phyloP scores from a whole-genome alignment of 2,329 filamentous ascomycete genomes.

The Neofusicoccum ribis region DNA sequence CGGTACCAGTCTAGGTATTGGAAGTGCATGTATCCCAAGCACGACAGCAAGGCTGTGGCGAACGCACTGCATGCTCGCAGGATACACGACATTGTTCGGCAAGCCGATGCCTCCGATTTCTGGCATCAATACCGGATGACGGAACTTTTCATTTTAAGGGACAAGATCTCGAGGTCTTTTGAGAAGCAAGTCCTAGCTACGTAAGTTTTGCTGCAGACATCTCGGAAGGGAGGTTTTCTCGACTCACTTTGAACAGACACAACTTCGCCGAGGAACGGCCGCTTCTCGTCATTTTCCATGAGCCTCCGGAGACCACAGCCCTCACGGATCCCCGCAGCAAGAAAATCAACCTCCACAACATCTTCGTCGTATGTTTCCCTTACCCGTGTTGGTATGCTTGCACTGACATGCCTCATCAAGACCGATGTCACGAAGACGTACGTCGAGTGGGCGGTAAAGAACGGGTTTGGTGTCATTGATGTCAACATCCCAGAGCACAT shows the following conservation, averaged over 20 bases:
- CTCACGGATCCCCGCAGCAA: constrained; percentile 58
- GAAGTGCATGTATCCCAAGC: constrained; percentile 79
- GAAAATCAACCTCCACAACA: constrained; percentile 76
- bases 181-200: constrained; percentile 86
- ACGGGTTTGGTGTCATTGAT: constrained; percentile 83
- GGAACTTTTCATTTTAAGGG: constrained; percentile 75
- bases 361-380: constrained; percentile 71
- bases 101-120: constrained; percentile 71
- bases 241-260: constrained; percentile 45
- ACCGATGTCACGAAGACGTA: constrained; percentile 79
- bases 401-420: constrained; percentile 48
- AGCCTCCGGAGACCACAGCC: constrained; percentile 60
- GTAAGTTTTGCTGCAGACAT: constrained; percentile 38
- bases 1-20: constrained; percentile 69
- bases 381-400: constrained; percentile 22
- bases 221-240: constrained; percentile 10
- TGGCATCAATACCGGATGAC: constrained; percentile 75
- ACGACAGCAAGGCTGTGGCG: constrained; percentile 34
- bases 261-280: constrained; percentile 66
- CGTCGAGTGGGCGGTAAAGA: constrained; percentile 76
- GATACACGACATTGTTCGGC: constrained; percentile 77
- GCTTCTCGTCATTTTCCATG: constrained; percentile 84
- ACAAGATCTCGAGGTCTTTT: constrained; percentile 72
- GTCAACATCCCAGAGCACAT: constrained; percentile 84
- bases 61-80: constrained; percentile 53